Conservation (phyloP, 2,329 filamentous ascomycete species). For the Botryotinia calthae region DNA sequence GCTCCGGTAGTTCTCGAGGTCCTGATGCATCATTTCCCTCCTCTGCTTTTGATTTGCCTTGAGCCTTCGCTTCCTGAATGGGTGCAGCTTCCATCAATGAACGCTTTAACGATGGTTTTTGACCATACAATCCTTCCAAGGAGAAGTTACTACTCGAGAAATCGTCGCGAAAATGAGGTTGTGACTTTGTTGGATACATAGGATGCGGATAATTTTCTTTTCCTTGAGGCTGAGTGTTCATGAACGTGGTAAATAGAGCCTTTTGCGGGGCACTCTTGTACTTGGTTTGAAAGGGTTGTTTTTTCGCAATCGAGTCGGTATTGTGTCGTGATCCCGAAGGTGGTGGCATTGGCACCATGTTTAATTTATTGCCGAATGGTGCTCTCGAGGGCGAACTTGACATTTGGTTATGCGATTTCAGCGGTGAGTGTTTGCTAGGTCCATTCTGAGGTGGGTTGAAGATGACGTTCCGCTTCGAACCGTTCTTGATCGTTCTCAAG, state of each 20-base stretch:
- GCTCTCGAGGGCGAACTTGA: slow-evolving; percentile 60
- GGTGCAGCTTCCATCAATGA: slow-evolving; percentile 70
- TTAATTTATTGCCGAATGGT: slow-evolving; percentile 62
- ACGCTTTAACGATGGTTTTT: slow-evolving; percentile 56
- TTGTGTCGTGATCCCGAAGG: slow-evolving; percentile 53
- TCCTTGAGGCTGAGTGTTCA: slow-evolving; percentile 41
- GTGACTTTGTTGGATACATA: slow-evolving; percentile 48
- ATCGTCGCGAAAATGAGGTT: slow-evolving; percentile 38
- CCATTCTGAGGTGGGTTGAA: slow-evolving; percentile 59
- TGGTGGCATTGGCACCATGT: slow-evolving; percentile 65
- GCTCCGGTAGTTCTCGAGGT: slow-evolving; percentile 39
- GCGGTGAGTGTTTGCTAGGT: slow-evolving; percentile 62
- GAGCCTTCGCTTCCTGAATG: slow-evolving; percentile 65
- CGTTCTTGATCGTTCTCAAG: slow-evolving; percentile 42
- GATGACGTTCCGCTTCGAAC: slow-evolving; percentile 58
- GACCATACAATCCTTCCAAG: slow-evolving; percentile 50
- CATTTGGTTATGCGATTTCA: slow-evolving; percentile 57
- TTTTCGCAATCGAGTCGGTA: slow-evolving; percentile 70
- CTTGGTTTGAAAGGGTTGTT: slow-evolving; percentile 55
- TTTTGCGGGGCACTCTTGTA: slow-evolving; percentile 54
- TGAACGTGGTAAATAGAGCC: slow-evolving; percentile 46
- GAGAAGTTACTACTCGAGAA: slow-evolving; percentile 44
- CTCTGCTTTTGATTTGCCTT: slow-evolving; percentile 57
- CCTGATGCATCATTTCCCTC: slow-evolving; percentile 52
- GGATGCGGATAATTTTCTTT: slow-evolving; percentile 54